These are phyloP conservation scores for Gynochthodes officinalis DNA, from an alignment of 257 asterid species.

Conservation along the genomic window DNA sequence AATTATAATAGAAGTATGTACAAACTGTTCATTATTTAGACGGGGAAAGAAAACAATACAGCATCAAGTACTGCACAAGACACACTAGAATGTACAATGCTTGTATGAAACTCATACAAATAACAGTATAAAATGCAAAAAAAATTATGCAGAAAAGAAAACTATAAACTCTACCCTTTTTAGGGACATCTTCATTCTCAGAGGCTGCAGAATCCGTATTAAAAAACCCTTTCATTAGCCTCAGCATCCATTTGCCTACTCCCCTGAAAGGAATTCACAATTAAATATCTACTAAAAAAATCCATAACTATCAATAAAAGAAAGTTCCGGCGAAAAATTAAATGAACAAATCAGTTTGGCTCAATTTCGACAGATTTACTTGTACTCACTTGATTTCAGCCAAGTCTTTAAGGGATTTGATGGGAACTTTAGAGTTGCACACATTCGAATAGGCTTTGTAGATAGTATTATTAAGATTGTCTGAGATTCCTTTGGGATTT, in stretches of 20 bases:
- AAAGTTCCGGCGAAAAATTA: neutral
- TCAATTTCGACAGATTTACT: neutral
- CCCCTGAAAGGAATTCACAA: constrained; percentile 47
- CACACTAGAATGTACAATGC: neutral
- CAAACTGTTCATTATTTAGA: neutral
- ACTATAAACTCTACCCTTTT: constrained; percentile 43
- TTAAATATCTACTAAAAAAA: neutral
- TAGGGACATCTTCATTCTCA: constrained; percentile 36
- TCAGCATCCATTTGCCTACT: constrained; percentile 91
- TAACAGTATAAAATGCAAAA: neutral
- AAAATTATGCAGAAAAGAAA: neutral
- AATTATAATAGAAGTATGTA: constrained; percentile 6
- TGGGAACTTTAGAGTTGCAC: constrained; percentile 54
- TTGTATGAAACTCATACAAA: neutral
- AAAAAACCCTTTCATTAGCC: constrained; percentile 74
- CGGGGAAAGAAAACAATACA: neutral
- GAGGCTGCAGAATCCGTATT: constrained; percentile 39
- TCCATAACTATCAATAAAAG: neutral
- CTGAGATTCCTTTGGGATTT: constrained; percentile 72
- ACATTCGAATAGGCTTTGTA: constrained; percentile 70
- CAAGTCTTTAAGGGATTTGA: constrained; percentile 63
- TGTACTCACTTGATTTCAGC: constrained; percentile 71
- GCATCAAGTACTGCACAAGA: neutral
- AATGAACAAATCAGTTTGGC: neutral
- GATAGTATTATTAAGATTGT: constrained; percentile 59